These are phyloP conservation scores for Picea glauca DNA, from an alignment of 75 land plant genomes.

Conservation along the genomic window DNA sequence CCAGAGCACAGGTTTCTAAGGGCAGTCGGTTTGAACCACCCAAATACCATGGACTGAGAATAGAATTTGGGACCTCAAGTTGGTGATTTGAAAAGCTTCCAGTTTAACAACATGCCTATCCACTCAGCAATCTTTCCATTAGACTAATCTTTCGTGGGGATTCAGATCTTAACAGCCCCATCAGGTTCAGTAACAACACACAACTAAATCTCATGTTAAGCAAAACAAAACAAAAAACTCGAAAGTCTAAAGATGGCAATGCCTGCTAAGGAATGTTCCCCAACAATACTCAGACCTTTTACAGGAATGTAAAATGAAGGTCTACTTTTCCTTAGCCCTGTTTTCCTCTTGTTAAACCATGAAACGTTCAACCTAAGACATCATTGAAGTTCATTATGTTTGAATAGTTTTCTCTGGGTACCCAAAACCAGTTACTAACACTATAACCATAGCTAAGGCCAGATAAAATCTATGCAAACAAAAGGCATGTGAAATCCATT, in stretches of 20 bases:
- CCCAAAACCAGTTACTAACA: not conserved
- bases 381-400: not conserved
- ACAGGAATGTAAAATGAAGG: not conserved
- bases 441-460: not conserved
- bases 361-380: not conserved
- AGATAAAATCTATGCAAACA: no score
- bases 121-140: not conserved
- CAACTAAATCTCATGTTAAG: not conserved
- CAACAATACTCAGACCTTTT: not conserved
- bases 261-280: not conserved
- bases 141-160: no score
- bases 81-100: no score
- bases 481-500: not conserved
- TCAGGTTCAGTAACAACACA: not conserved
- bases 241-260: not conserved
- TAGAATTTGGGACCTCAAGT: not conserved
- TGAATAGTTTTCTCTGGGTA: not conserved
- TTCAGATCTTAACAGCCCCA: no score
- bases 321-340: not conserved
- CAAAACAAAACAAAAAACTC: not conserved
- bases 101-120: no score
- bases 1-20: not conserved
- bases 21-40: not conserved
- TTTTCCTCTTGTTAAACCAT: not conserved
- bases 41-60: not conserved